Percentiles rank a stretch among this genome's conserved stretches.
Conservation (phyloP, 768 basidiomycete genomes). For the Tremella mesenterica region DNA sequence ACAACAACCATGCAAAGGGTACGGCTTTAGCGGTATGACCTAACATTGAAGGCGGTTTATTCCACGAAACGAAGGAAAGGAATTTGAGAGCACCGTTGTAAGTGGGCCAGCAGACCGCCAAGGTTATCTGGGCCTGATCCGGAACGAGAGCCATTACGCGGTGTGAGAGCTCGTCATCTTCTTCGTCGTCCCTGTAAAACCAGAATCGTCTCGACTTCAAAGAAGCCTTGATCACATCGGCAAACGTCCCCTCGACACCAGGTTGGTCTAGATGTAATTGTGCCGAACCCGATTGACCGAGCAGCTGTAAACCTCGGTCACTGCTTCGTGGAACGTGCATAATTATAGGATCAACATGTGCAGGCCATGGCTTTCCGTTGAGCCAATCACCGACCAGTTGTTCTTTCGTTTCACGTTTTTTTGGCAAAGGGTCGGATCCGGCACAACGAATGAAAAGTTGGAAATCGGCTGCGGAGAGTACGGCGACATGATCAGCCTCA, state of each 20-base stretch:
- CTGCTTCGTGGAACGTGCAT: slow-evolving; percentile 10
- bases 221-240: slow-evolving; percentile 15
- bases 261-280: slow-evolving; percentile 10
- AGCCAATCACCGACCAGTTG: slow-evolving; percentile 19
- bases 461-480: slow-evolving; percentile 33
- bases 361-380: slow-evolving; percentile 25
- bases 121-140: slow-evolving; percentile 11
- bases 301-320: background rate
- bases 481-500: slow-evolving; percentile 27
- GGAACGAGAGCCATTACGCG: slow-evolving; percentile 30
- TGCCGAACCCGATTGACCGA: slow-evolving; percentile 7
- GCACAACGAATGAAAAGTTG: slow-evolving; percentile 25
- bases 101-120: slow-evolving; percentile 20
- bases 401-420: slow-evolving; percentile 7
- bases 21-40: slow-evolving; percentile 23
- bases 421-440: background rate
- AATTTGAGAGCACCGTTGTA: slow-evolving; percentile 28
- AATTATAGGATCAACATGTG: slow-evolving; percentile 26
- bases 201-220: slow-evolving; percentile 23
- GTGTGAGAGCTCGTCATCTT: slow-evolving; percentile 11
- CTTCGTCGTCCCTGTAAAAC: slow-evolving; percentile 27
- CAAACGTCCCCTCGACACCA: slow-evolving; percentile 6
- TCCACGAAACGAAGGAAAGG: slow-evolving; percentile 33
- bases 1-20: slow-evolving; percentile 28
- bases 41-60: slow-evolving; percentile 20